A percentile compares a stretch with the other conserved stretches of the same genome.
These are phyloP conservation scores for Phytophthora chlamydospora DNA, from an alignment of 352 stramenopile genomes.

Conservation along the genomic window DNA sequence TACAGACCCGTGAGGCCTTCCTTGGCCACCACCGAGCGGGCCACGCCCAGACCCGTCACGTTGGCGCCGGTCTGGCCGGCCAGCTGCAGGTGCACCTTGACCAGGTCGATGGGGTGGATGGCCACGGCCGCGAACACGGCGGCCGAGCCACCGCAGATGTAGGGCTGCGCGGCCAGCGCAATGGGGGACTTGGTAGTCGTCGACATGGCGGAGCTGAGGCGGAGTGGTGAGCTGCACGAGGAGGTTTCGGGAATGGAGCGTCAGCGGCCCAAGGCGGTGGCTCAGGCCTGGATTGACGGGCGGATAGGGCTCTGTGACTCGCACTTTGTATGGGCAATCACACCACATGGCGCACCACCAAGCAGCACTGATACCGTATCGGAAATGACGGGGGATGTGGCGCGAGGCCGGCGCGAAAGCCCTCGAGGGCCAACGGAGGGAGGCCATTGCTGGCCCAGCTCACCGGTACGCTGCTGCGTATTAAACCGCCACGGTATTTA, in stretches of 20 bases:
- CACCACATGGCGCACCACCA: conserved; percentile 29
- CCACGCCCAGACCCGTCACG: conserved; percentile 74
- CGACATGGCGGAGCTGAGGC: conserved; percentile 22
- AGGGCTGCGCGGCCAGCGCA: conserved; percentile 68
- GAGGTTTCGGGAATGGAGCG: conserved; percentile 37
- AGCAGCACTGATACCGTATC: conserved; percentile 25
- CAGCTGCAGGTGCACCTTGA: conserved; percentile 92
- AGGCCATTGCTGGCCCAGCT: too few relatives aligned
- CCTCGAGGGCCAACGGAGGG: neutral
- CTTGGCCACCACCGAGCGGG: conserved; percentile 79
- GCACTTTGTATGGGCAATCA: conserved; percentile 13
- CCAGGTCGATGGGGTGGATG: conserved; percentile 92
- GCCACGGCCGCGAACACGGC: conserved; percentile 77
- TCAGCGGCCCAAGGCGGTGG: too few relatives aligned
- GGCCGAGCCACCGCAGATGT: conserved; percentile 78
- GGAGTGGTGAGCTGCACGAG: conserved; percentile 15
- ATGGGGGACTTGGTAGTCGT: conserved; percentile 50
- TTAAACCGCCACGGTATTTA: too few relatives aligned
- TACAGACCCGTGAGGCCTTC: conserved; percentile 88
- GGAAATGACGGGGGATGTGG: conserved; percentile 13
- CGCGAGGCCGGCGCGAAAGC: neutral
- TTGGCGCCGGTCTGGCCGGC: conserved; percentile 81
- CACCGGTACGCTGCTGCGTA: too few relatives aligned
- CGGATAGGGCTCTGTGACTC: conserved; percentile 20
- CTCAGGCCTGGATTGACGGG: neutral